Base-by-base conservation (phyloP, 164 flowering plant genomes). In the Chimonanthus salicifolius region DNA sequence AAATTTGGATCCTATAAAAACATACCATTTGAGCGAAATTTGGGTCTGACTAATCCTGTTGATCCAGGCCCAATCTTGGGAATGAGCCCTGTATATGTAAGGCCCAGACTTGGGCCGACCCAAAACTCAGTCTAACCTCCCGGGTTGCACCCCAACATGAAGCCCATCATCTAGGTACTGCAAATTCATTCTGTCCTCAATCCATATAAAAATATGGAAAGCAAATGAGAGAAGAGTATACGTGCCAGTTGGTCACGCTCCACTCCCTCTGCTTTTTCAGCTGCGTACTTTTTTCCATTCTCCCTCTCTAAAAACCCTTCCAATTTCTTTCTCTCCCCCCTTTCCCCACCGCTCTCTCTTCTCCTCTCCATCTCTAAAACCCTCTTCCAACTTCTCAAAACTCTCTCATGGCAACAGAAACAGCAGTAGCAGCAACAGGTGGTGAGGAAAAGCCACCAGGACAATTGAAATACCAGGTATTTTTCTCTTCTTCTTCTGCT, bases 391-490 rank as follows among this genome's bases (percentile, higher is more conserved):
- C 64, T 47, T 3, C 33, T 33, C 33, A 33, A 0, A 33, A 33
- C 21, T 45, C 63, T 20, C 7, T 8, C 64, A 84, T 84, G 84
- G 84, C 85, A 21, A 62, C 80, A 69, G 72, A 72, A 54, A 33
- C 5, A 44, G n/a, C 44, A 21, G 66, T 7, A 6, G 8, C 21
- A 63, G 66, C 49, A 21, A 3, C 67, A 8, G 8, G 46, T 10
- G 13, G n/a, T 45, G 46, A 66, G 5, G 83, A 78, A 54, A 83
- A 74, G 67, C 15, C 82, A 33, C 67, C 81, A 7, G 80, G 74
- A 51, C 72, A 82, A 11, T 72, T 87, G 20, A 82, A 86, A 72
- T 86, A 76, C 71, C 77, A 85, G 85, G 90, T 83, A 75, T 54
- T 64, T 49, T 33, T 45, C 11, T 45, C 49, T 15, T 68, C 62